phyloP scores from a whole-genome alignment of 345 rosid species.

The Rhizophora mangle region DNA sequence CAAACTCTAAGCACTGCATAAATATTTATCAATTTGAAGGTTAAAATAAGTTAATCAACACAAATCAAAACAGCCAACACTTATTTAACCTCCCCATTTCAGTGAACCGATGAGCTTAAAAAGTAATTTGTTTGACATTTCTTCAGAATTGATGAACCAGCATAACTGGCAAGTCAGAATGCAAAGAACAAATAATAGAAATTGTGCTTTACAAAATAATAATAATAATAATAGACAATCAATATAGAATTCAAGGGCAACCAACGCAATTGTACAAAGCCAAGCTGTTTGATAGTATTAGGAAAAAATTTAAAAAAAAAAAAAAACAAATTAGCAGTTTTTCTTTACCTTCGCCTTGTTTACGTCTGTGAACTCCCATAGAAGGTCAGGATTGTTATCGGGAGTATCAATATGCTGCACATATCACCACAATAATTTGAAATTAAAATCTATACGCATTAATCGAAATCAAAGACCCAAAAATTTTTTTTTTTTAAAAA shows the following conservation, averaged over 20 bases:
- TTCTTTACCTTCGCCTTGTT: conserved; percentile 60
- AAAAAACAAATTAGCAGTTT: neutral
- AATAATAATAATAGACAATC: too few relatives aligned
- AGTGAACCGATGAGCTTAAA: too few relatives aligned
- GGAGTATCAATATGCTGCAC: conserved; percentile 83
- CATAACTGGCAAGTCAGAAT: too few relatives aligned
- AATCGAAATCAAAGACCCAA: neutral
- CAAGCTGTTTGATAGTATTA: neutral
- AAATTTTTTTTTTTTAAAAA: neutral
- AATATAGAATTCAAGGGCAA: neutral
- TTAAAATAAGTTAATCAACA: too few relatives aligned
- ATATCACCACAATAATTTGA: neutral
- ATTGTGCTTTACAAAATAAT: too few relatives aligned
- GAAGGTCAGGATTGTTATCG: conserved; percentile 84
- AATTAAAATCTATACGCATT: neutral
- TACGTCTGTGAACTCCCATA: conserved; percentile 70
- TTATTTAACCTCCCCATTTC: too few relatives aligned
- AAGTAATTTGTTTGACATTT: too few relatives aligned
- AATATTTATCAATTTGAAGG: too few relatives aligned
- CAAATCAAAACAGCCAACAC: too few relatives aligned
- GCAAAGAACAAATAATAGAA: too few relatives aligned
- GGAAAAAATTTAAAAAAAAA: neutral
- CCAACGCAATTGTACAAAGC: neutral
- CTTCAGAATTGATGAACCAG: too few relatives aligned
- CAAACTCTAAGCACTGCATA: too few relatives aligned